Conservation (phyloP, 2,329 filamentous ascomycete species). For the Penicillium thymicola region DNA sequence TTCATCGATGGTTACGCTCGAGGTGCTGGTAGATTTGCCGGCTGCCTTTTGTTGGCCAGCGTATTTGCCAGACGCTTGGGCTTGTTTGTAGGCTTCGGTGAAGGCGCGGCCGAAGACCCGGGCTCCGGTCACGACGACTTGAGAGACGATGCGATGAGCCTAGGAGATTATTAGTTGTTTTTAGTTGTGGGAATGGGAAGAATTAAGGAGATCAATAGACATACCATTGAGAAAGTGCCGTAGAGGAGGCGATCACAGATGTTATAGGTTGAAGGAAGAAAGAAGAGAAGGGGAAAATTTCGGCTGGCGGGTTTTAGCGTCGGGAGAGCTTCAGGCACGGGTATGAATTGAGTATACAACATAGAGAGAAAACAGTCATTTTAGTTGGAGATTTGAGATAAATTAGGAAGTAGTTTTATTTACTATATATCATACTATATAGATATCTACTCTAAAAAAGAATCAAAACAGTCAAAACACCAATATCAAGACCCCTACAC, state of each 20-base stretch:
- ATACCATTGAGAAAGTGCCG: constrained; percentile 25
- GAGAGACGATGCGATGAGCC: constrained; percentile 93
- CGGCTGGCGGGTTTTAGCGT: constrained; percentile 26
- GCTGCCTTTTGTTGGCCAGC: constrained; percentile 64
- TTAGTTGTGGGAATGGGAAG: background rate
- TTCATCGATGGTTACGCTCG: constrained; percentile 88
- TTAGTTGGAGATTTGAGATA: background rate
- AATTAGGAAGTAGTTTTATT: background rate
- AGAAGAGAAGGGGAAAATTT: constrained; percentile 29
- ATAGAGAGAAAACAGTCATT: background rate
- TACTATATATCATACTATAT: background rate
- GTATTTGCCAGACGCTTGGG: constrained; percentile 80
- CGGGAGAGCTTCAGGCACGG: constrained; percentile 14
- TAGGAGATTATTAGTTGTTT: constrained; percentile 36
- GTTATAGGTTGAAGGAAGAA: constrained; percentile 20
- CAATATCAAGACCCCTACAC: background rate
- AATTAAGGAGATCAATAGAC: constrained; percentile 1
- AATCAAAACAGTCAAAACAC: background rate
- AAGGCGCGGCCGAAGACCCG: constrained; percentile 93
- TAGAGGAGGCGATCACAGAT: constrained; percentile 8
- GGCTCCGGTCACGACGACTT: constrained; percentile 84
- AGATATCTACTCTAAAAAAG: background rate
- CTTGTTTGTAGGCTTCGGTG: constrained; percentile 92
- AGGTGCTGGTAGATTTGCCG: constrained; percentile 56
- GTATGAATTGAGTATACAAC: background rate